Conservation (phyloP, 306 rosid genomes). For the Astragalus membranaceus region DNA sequence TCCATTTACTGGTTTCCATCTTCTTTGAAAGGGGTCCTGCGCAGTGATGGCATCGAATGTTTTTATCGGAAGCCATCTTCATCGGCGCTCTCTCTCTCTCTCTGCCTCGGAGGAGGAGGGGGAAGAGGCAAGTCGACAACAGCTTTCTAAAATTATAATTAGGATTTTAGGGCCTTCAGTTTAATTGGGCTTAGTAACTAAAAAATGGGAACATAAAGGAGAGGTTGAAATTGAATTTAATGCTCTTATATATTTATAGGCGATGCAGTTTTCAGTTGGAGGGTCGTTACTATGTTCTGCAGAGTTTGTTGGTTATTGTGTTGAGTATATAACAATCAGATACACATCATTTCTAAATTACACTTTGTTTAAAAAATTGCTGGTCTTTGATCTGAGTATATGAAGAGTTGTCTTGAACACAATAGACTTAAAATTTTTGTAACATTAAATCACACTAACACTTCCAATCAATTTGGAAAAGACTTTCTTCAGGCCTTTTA, state of each 20-base stretch:
- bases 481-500: background rate
- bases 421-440: background rate
- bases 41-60: constrained; percentile 69
- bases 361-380: background rate
- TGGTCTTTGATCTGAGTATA: background rate
- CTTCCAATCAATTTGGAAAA: background rate
- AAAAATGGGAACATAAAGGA: background rate
- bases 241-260: background rate
- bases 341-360: background rate
- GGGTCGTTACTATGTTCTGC: too few relatives aligned
- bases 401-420: background rate
- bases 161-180: too few relatives aligned
- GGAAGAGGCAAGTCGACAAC: background rate
- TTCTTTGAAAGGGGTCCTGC: constrained; percentile 77
- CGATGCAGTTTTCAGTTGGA: background rate
- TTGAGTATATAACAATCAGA: too few relatives aligned
- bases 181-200: background rate
- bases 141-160: background rate
- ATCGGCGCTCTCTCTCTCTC: background rate
- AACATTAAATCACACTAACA: background rate
- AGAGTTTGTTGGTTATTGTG: too few relatives aligned
- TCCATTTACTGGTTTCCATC: constrained; percentile 77
- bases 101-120: background rate
- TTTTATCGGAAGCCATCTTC: constrained; percentile 15
- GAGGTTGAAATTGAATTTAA: background rate